These are phyloP conservation scores for Uronychia setigera DNA, from an alignment of 73 alveolate genomes.

Conservation along the genomic window DNA sequence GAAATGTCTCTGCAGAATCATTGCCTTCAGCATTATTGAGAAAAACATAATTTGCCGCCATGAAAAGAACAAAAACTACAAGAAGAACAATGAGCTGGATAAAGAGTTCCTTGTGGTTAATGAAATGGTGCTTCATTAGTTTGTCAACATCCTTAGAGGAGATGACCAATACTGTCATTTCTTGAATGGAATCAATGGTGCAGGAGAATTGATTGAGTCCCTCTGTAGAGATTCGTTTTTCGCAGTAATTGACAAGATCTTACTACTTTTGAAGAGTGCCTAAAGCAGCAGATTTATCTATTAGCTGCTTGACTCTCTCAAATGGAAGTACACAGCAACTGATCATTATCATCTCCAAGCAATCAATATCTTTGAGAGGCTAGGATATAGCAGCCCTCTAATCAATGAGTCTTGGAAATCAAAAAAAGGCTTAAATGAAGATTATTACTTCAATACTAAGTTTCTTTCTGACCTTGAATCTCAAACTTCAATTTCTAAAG, in stretches of 20 bases:
- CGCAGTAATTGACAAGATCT: neutral
- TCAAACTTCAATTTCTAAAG: neutral
- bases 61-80: neutral
- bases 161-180: neutral
- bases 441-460: too few species aligned
- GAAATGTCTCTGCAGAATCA: neutral
- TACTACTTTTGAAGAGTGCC: too few species aligned
- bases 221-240: neutral
- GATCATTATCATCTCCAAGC: slow-evolving; percentile 43
- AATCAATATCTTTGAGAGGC: slow-evolving; percentile 27
- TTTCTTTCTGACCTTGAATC: neutral
- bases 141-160: neutral
- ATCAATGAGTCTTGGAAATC: neutral
- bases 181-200: neutral
- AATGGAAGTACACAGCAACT: slow-evolving; percentile 65
- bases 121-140: neutral
- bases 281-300: too few species aligned
- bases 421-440: neutral
- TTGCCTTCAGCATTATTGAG: neutral
- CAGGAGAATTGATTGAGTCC: neutral
- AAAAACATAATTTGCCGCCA: neutral
- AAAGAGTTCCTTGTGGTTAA: too few species aligned
- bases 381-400: neutral
- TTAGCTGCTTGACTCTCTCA: slow-evolving; percentile 53
- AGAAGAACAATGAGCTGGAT: neutral